A percentile compares a stretch with the other conserved stretches of the same genome.
Evolutionary conservation across 1,139 yeast species (phyloP).

Genomic region (Candida pseudoviswanathii): DNA sequence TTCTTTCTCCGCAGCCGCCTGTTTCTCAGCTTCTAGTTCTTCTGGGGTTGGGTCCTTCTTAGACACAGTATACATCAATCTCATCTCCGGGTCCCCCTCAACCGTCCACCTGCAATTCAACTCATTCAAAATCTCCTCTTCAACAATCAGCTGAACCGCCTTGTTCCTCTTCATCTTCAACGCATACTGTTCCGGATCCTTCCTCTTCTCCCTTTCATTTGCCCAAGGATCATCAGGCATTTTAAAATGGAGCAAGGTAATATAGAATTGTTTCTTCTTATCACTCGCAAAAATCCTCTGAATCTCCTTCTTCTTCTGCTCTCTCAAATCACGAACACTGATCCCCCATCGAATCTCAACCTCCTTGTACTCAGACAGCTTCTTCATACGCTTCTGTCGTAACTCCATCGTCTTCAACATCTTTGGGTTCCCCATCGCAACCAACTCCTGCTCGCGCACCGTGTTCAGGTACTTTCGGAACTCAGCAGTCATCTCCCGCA

Average conservation of each 20-base stretch:
- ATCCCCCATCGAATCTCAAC: conserved; percentile 42
- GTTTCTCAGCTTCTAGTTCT: conserved; percentile 14
- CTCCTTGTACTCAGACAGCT: conserved; percentile 29
- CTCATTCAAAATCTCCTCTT: conserved; percentile 34
- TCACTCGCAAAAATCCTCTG: conserved; percentile 15
- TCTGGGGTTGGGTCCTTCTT: conserved; percentile 17
- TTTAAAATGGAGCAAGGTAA: too few species aligned
- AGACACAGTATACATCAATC: conserved; percentile 22
- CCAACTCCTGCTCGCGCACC: conserved; percentile 23
- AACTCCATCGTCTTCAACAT: conserved; percentile 28
- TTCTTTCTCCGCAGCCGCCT: conserved; percentile 19
- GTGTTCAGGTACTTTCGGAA: conserved; percentile 21
- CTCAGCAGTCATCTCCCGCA: conserved; percentile 40
- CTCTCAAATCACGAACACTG: conserved; percentile 39
- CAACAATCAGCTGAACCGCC: conserved; percentile 29
- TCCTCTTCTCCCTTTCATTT: not conserved
- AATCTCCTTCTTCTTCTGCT: conserved; percentile 42
- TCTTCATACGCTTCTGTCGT: conserved; percentile 10
- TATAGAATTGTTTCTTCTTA: too few species aligned
- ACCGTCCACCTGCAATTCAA: conserved; percentile 28
- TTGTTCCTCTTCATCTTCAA: conserved; percentile 32
- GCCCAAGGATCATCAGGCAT: too few species aligned
- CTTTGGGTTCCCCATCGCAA: conserved; percentile 36
- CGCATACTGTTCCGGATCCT: conserved; percentile 15
- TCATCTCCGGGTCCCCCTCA: conserved; percentile 32